Percentiles rank a stretch among this genome's conserved stretches.
Evolutionary conservation across 106 monocot species (phyloP).

Genomic region (Phalaenopsis equestris): DNA sequence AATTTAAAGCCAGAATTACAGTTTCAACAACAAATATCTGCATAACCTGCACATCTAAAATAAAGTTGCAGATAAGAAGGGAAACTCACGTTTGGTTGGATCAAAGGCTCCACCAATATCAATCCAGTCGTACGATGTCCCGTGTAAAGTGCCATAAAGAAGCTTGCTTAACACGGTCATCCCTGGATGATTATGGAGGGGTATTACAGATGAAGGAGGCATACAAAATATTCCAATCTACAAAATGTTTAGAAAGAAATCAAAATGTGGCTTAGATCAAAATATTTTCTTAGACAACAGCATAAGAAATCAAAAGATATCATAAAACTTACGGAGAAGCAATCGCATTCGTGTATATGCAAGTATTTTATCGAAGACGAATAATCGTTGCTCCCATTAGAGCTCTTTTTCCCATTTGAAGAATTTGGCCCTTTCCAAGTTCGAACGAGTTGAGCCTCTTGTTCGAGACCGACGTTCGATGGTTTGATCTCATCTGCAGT

Average conservation of each 20-base stretch:
- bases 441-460: conserved; percentile 43
- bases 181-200: conserved; percentile 94
- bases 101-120: conserved; percentile 24
- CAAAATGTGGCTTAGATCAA: neutral
- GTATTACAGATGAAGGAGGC: conserved; percentile 74
- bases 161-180: conserved; percentile 98
- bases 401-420: conserved; percentile 38
- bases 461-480: conserved; percentile 50
- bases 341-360: conserved; percentile 61
- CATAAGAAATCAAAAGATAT: no score
- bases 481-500: conserved; percentile 44
- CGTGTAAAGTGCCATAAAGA: conserved; percentile 69
- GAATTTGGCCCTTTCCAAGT: conserved; percentile 38
- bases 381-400: conserved; percentile 38
- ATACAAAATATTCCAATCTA: conserved; percentile 94
- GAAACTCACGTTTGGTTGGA: conserved; percentile 33
- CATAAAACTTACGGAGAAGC: conserved; percentile 49
- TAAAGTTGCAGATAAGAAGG: neutral
- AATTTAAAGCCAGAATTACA: no score
- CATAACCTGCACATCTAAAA: neutral
- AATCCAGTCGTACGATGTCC: conserved; percentile 87
- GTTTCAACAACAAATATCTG: no score
- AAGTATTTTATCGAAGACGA: conserved; percentile 56
- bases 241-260: conserved; percentile 7
- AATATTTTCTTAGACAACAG: neutral